Evolutionary conservation across 495 filamentous ascomycete genomes (phyloP), one percentile per base, ranked within the genome.

Genomic region (Trichoderma asperelloides): DNA sequence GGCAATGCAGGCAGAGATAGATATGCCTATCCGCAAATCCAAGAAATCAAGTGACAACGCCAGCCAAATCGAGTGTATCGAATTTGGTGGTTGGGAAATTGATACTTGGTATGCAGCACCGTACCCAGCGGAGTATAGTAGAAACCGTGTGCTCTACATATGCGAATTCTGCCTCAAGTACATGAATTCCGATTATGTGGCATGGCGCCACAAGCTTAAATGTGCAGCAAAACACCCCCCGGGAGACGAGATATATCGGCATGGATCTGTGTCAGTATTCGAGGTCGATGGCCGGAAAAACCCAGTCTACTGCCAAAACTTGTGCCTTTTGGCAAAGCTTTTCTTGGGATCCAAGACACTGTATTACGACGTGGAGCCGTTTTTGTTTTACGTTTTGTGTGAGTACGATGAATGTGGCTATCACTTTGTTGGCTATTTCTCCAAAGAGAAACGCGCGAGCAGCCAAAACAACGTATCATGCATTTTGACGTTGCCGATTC

Each of bases 61-160:
- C 3, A 97, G 93, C 72, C 93, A 97, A 76, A 97, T 98, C 76
- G 95, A 98, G 74, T 96, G 93, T 78, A 96, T 98, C 80, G 93
- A 96, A 68, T 98, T 98, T 78, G 95, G 96, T 33, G 91, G 91
- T 49, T 95, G 89, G 78, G 94, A 98, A 74, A 98, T 98, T 71
- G 96, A 98, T 76, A 98, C 93, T 27, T 98, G 95, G 95, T 97
- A 98, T 77, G 93, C 96, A n/a, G 94, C 95, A 30, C 95, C 95
- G 23, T 98, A 98, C 73, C 95, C 95, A 0, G 95, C 97, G 75
- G 95, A 98, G 77, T 98, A 98, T 79, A 97, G 92, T 72, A 88
- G 92, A 70, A 97, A 98, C 73, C 88, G 88, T 41, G 89, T 96
- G 23, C 87, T 98, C 18, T 97, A 96, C 77, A 97, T 98, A 70